Evolutionary conservation across 345 rosid species (phyloP).

Genomic region (Aquilaria malaccensis): DNA sequence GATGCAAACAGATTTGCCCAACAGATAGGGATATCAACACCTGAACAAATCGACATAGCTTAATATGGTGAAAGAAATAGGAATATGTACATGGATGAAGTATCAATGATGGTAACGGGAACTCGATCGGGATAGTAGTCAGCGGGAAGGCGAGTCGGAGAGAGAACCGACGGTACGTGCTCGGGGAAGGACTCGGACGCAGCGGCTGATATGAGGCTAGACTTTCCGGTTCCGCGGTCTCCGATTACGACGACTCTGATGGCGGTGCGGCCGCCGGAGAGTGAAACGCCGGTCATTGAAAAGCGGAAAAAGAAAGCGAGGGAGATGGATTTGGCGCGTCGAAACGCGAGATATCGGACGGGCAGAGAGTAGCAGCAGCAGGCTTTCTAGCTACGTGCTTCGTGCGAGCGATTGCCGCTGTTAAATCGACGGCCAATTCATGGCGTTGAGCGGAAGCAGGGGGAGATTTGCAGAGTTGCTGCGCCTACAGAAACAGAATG

Average conservation of each 20-base stretch:
- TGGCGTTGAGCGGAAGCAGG: not conserved
- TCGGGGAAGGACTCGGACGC: conserved; percentile 66
- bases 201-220: conserved; percentile 63
- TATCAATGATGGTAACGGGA: conserved; percentile 76
- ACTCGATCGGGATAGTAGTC: conserved; percentile 63
- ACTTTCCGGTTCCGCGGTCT: conserved; percentile 71
- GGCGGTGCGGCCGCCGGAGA: conserved; percentile 38
- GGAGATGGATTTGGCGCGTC: no score
- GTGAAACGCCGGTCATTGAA: conserved; percentile 40
- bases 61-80: not conserved
- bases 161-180: conserved; percentile 48
- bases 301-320: no score
- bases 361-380: no score
- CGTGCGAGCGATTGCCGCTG: no score
- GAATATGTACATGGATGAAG: conserved; percentile 52
- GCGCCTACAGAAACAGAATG: no score
- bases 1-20: not conserved
- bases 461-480: no score
- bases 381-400: no score
- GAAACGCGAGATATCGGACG: no score
- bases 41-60: not conserved
- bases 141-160: conserved; percentile 69
- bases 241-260: conserved; percentile 70
- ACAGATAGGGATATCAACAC: no score
- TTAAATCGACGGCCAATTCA: no score